Evolutionary conservation across 768 basidiomycete species (phyloP).

Genomic region (Cantharellus anzutake): DNA sequence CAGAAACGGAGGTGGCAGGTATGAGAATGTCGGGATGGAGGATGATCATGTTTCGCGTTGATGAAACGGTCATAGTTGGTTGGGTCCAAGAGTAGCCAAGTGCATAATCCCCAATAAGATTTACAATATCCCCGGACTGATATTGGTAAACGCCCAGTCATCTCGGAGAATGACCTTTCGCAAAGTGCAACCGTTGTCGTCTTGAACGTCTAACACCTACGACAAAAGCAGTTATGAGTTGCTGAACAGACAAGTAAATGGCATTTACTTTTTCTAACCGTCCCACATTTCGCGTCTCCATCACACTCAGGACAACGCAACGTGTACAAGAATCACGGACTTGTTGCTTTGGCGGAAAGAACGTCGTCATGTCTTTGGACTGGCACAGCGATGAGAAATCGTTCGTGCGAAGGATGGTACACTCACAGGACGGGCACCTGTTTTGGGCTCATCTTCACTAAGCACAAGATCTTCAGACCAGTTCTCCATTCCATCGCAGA

Average conservation of each 20-base stretch:
- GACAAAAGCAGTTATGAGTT: not conserved
- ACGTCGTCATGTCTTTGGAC: not conserved
- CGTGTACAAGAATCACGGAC: slow-evolving; percentile 28
- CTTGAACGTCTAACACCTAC: slow-evolving; percentile 23
- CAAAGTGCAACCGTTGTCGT: slow-evolving; percentile 18
- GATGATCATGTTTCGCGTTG: slow-evolving; percentile 51
- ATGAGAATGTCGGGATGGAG: slow-evolving; percentile 85
- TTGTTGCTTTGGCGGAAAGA: slow-evolving; percentile 9
- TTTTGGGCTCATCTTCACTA: not conserved
- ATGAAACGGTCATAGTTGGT: slow-evolving; percentile 36
- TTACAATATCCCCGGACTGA: slow-evolving; percentile 58
- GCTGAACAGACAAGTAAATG: not conserved
- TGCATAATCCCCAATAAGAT: slow-evolving; percentile 37
- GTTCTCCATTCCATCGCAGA: not conserved
- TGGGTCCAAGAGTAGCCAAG: slow-evolving; percentile 20
- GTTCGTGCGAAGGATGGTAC: not conserved
- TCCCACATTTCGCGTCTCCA: slow-evolving; percentile 16
- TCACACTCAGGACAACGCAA: slow-evolving; percentile 33
- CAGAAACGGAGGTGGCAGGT: slow-evolving; percentile 77
- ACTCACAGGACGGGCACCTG: not conserved
- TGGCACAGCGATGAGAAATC: not conserved
- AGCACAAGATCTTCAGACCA: not conserved
- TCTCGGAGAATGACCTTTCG: slow-evolving; percentile 43
- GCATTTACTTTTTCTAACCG: slow-evolving; percentile 26
- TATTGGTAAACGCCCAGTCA: slow-evolving; percentile 54